Conservation (phyloP, 768 basidiomycete species). For the Mycena floridula region DNA sequence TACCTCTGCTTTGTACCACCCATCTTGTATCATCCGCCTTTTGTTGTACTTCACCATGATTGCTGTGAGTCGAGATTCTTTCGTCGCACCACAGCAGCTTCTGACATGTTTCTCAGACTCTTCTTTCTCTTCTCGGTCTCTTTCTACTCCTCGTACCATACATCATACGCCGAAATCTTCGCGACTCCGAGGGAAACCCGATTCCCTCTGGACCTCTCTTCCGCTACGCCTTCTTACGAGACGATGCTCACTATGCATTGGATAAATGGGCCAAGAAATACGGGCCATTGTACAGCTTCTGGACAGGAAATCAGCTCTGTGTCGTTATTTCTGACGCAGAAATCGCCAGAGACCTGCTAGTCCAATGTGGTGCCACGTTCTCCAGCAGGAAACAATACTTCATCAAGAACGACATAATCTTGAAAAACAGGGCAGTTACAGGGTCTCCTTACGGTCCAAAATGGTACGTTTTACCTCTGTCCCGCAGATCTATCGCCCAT, state of each 20-base stretch:
- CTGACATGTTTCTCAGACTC: too few species aligned
- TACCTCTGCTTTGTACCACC: too few species aligned
- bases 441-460: slow-evolving; percentile 24
- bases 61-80: too few species aligned
- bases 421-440: slow-evolving; percentile 26
- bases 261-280: slow-evolving; percentile 26
- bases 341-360: slow-evolving; percentile 27
- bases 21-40: too few species aligned
- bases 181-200: neutral
- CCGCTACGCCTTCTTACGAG: slow-evolving; percentile 18
- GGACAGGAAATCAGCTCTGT: slow-evolving; percentile 32
- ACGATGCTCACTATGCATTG: slow-evolving; percentile 28
- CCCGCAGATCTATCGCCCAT: neutral
- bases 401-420: slow-evolving; percentile 29
- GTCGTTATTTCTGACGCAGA: slow-evolving; percentile 28
- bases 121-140: too few species aligned
- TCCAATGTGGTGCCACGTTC: slow-evolving; percentile 28
- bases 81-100: too few species aligned
- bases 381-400: slow-evolving; percentile 27
- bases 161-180: neutral
- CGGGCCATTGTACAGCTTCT: slow-evolving; percentile 28
- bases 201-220: neutral
- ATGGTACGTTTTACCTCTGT: slow-evolving; percentile 15
- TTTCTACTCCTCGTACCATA: too few species aligned
- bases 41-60: too few species aligned